Base-by-base conservation (phyloP, 352 stramenopile species). In the Phytophthora capsici region DNA sequence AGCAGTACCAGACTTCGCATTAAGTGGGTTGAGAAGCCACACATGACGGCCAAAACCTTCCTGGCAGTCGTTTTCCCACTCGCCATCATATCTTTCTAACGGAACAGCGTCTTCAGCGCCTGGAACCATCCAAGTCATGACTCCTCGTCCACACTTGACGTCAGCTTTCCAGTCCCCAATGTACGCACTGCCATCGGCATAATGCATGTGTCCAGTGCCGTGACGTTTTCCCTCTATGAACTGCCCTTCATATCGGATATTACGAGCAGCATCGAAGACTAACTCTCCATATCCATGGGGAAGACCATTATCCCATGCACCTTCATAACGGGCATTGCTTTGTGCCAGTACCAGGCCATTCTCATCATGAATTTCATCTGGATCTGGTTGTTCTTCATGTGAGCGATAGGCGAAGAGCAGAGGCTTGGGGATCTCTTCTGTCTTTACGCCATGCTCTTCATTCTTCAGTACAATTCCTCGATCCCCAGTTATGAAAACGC, bases 1-100 rank as follows among this genome's bases (percentile, higher is more conserved):
- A 14, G 54, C 32, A 23, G 25, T 40, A 44, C 26, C 68, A 49
- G n/a, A 66, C 12, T 38, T 57, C 16, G 12, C 45, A 26, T 45
- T 63, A 6, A 56, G 38, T 4, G 52, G 44, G 22, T 12, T 68
- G 13, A 66, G 17, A 8, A 82, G 68, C 91, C 91, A 97, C 8
- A 94, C 83, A 49, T 96, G 88, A 13, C 82, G 73, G 8, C 91
- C 91, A 59, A 85, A 74, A n/a, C 91, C 91, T 43, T 96, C 63
- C 38, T 86, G 88, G 14, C 70, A 73, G 58, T 95, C 90, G 36
- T 85, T 61, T 12, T 63, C 30, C 89, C 89, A 97, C n/a, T 80
- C 40, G 2, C 90, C 88, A 23, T 86, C 77, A 64, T 96, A 97
- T 23, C 77, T 75, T 59, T 91, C 80, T 9, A 81, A 20, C 2